Conservation (phyloP, 805 yeast species). For the Barnettozyma botsteinii region DNA sequence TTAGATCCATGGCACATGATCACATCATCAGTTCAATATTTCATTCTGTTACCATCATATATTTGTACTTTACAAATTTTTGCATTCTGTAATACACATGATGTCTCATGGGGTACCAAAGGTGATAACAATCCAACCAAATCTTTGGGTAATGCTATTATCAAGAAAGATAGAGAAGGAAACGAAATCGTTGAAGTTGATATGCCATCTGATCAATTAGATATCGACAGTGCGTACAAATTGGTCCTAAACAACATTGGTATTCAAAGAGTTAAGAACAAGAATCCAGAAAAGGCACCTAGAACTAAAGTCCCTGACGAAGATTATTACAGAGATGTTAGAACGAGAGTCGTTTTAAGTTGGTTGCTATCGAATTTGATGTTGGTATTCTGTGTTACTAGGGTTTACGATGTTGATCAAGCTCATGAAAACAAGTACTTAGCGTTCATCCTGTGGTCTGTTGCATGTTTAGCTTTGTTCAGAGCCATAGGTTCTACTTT, state of each 20-base stretch:
- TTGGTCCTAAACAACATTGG: conserved; percentile 68
- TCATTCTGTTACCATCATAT: conserved; percentile 83
- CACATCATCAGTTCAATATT: conserved; percentile 83
- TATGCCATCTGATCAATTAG: conserved; percentile 60
- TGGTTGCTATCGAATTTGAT: conserved; percentile 86
- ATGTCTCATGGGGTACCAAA: conserved; percentile 98
- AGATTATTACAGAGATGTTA: conserved; percentile 90
- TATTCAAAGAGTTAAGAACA: conserved; percentile 58
- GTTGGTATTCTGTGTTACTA: conserved; percentile 81
- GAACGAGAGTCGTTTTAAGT: conserved; percentile 91
- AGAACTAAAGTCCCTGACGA: conserved; percentile 41
- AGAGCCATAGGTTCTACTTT: conserved; percentile 79
- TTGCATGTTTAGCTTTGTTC: conserved; percentile 75
- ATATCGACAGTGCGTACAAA: conserved; percentile 77
- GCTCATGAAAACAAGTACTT: conserved; percentile 68
- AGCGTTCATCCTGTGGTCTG: conserved; percentile 85
- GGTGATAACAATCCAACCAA: conserved; percentile 77
- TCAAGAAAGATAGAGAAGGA: conserved; percentile 65
- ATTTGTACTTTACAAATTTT: conserved; percentile 90
- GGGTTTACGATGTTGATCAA: conserved; percentile 66
- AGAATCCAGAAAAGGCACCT: conserved; percentile 38
- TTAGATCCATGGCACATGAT: conserved; percentile 96
- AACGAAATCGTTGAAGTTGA: conserved; percentile 76
- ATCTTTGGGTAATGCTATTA: conserved; percentile 70
- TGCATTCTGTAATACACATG: conserved; percentile 97